phyloP scores from a whole-genome alignment of 2,329 filamentous ascomycete species.

The Penicillium sp. region DNA sequence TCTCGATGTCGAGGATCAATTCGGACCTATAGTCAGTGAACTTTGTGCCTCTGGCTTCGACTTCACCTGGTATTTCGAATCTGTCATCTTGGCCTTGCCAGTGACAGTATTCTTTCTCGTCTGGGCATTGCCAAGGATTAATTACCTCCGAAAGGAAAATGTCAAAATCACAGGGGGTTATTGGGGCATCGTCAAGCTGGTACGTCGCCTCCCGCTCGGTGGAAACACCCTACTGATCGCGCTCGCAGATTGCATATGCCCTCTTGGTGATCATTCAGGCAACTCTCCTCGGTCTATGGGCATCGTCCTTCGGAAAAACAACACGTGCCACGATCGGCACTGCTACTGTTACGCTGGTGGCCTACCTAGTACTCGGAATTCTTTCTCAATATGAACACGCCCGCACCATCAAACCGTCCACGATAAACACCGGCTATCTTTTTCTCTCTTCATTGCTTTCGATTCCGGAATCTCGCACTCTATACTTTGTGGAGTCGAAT shows the following conservation, averaged over 20 bases:
- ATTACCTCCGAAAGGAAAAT: background rate
- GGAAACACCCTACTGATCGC: background rate
- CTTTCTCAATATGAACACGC: slow-evolving; percentile 3
- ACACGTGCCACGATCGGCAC: slow-evolving; percentile 1
- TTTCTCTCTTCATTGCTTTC: slow-evolving; percentile 1
- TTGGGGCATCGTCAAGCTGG: background rate
- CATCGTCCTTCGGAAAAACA: background rate
- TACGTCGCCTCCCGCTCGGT: background rate
- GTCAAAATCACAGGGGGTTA: slow-evolving; percentile 1
- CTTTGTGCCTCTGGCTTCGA: slow-evolving; percentile 1
- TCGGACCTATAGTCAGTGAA: slow-evolving; percentile 1
- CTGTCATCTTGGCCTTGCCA: background rate
- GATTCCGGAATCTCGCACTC: background rate
- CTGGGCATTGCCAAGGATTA: background rate
- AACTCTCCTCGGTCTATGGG: background rate
- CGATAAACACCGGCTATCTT: background rate
- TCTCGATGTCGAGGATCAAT: background rate
- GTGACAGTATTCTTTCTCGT: background rate
- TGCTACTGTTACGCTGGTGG: background rate
- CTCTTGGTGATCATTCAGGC: background rate
- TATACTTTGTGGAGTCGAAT: background rate
- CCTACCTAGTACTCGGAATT: background rate
- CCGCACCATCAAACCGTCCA: background rate
- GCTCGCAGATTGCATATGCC: background rate
- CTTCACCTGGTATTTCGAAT: slow-evolving; percentile 3